phyloP scores from a whole-genome alignment of 75 land plant genomes.

The Cunninghamia lanceolata region DNA sequence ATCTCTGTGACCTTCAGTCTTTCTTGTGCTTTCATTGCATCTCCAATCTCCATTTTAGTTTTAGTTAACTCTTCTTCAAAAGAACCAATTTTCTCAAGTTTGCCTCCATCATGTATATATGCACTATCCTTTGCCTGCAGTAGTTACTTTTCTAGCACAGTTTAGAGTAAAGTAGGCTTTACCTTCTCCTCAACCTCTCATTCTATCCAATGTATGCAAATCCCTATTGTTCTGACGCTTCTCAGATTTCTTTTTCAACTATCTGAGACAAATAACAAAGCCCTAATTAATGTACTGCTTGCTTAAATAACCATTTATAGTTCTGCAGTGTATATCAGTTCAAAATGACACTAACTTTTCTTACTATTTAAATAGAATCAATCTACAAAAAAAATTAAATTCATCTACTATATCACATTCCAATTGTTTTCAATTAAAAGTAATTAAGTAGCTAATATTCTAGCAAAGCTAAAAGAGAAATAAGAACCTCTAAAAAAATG shows the following conservation, averaged over 20 bases:
- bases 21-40: slow-evolving; percentile 36
- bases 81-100: slow-evolving; percentile 4
- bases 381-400: background rate
- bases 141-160: background rate
- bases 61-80: background rate
- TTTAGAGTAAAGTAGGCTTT: background rate
- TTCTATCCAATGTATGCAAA: background rate
- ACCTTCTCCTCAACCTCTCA: background rate
- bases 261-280: slow-evolving; percentile 10
- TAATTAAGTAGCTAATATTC: background rate
- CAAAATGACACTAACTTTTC: background rate
- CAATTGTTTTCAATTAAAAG: background rate
- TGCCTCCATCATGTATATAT: background rate
- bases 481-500: background rate
- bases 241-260: background rate
- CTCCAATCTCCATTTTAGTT: background rate
- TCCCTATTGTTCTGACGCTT: background rate
- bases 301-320: background rate
- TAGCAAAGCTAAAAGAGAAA: background rate
- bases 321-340: background rate
- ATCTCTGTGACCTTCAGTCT: slow-evolving; percentile 34
- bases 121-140: background rate
- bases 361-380: background rate
- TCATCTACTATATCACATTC: background rate
- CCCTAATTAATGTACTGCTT: background rate